phyloP scores from a whole-genome alignment of 495 filamentous ascomycete species.

The Aspergillus funiculosus region DNA sequence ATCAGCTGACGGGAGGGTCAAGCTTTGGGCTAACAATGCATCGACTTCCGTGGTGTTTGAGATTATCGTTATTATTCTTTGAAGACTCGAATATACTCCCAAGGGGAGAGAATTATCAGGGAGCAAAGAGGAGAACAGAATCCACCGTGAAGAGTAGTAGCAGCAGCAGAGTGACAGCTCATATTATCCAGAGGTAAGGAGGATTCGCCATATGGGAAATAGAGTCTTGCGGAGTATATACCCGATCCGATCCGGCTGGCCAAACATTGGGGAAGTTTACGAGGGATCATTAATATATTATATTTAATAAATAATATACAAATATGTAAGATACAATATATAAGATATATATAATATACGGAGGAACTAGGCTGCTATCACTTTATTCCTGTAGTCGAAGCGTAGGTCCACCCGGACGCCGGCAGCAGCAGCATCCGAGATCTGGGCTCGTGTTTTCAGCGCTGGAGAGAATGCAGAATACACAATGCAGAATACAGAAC shows the following conservation, averaged over 20 bases:
- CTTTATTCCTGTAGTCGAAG: neutral
- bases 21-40: no score
- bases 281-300: no score
- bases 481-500: no score
- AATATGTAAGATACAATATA: no score
- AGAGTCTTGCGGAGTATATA: slow-evolving; percentile 14
- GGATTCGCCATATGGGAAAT: slow-evolving; percentile 8
- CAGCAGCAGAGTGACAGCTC: slow-evolving; percentile 5
- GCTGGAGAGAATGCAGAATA: no score
- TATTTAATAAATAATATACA: no score
- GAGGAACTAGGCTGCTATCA: neutral
- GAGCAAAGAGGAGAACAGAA: neutral
- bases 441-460: slow-evolving; percentile 14
- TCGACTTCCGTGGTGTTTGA: no score
- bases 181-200: slow-evolving; percentile 8
- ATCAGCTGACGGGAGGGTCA: no score
- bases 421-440: slow-evolving; percentile 23
- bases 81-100: no score
- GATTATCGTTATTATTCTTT: no score
- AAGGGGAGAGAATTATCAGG: neutral
- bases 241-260: slow-evolving; percentile 10
- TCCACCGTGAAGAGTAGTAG: neutral
- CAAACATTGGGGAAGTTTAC: no score
- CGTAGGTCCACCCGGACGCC: slow-evolving; percentile 17
- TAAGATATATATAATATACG: neutral